Evolutionary conservation across 1,139 yeast species (phyloP).

Genomic region (Candida sp.): DNA sequence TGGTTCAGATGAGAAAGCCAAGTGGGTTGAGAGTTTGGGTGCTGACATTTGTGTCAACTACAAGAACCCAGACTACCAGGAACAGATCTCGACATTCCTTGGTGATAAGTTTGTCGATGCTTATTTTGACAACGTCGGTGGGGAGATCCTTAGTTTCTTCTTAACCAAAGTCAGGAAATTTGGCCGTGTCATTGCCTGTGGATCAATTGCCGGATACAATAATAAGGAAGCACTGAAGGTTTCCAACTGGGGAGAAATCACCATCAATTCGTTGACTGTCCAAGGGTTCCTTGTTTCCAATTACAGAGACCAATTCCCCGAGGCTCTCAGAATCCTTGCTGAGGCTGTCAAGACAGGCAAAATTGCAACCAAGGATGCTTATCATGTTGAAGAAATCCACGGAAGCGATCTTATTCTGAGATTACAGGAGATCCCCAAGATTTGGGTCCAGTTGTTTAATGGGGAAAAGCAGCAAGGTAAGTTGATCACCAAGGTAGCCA

Average conservation of each 20-base stretch:
- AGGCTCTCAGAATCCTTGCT: conserved; percentile 37
- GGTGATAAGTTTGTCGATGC: conserved; percentile 46
- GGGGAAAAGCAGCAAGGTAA: conserved; percentile 36
- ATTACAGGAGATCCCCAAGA: conserved; percentile 27
- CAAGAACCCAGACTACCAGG: conserved; percentile 46
- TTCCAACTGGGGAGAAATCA: conserved; percentile 44
- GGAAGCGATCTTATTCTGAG: conserved; percentile 18
- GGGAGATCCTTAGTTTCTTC: conserved; percentile 55
- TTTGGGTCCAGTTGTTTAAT: conserved; percentile 31
- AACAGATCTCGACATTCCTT: conserved; percentile 46
- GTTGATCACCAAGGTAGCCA: conserved; percentile 38
- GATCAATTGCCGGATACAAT: conserved; percentile 65
- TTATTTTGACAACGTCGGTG: conserved; percentile 69
- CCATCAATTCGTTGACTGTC: conserved; percentile 50
- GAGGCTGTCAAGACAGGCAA: conserved; percentile 45
- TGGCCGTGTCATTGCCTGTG: conserved; percentile 61
- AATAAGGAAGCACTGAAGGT: conserved; percentile 36
- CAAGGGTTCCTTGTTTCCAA: conserved; percentile 54
- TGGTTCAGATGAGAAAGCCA: conserved; percentile 61
- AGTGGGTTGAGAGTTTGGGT: conserved; percentile 59
- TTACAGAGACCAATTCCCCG: conserved; percentile 30
- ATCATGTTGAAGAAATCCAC: conserved; percentile 10
- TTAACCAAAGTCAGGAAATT: conserved; percentile 40
- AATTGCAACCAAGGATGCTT: conserved; percentile 31
- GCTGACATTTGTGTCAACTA: conserved; percentile 61